These are phyloP conservation scores for Geotrichum restrictum DNA, from an alignment of 1,139 yeast species.

Conservation along the genomic window DNA sequence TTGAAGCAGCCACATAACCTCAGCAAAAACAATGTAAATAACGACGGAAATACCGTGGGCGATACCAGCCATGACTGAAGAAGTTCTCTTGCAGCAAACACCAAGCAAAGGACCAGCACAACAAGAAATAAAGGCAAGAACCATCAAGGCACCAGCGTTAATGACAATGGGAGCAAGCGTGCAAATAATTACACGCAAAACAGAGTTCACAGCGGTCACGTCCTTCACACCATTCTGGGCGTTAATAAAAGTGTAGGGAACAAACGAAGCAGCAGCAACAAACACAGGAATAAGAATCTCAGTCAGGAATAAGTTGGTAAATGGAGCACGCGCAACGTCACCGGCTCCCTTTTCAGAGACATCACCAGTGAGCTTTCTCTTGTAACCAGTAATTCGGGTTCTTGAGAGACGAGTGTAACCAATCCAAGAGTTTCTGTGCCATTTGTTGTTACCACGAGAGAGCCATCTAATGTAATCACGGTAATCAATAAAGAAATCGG, in stretches of 20 bases:
- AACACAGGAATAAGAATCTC: slow-evolving; percentile 81
- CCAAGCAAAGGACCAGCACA: slow-evolving; percentile 96
- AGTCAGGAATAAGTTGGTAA: slow-evolving; percentile 78
- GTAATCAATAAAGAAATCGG: slow-evolving; percentile 97
- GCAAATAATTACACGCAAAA: slow-evolving; percentile 80
- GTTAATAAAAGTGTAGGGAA: slow-evolving; percentile 89
- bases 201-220: slow-evolving; percentile 64
- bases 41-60: slow-evolving; percentile 91
- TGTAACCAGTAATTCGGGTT: slow-evolving; percentile 97
- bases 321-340: slow-evolving; percentile 91
- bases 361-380: slow-evolving; percentile 81
- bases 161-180: slow-evolving; percentile 87
- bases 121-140: slow-evolving; percentile 78
- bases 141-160: slow-evolving; percentile 65
- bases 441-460: slow-evolving; percentile 96
- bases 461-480: slow-evolving; percentile 98
- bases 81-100: slow-evolving; percentile 95
- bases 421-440: slow-evolving; percentile 99
- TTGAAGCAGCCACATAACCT: slow-evolving; percentile 96
- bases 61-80: slow-evolving; percentile 93
- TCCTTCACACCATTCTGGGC: slow-evolving; percentile 91
- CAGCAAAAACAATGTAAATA: slow-evolving; percentile 78
- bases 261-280: slow-evolving; percentile 85
- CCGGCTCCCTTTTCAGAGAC: slow-evolving; percentile 91
- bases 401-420: slow-evolving; percentile 94